phyloP scores from a whole-genome alignment of 2,329 filamentous ascomycete genomes.

The Curvularia sp. region DNA sequence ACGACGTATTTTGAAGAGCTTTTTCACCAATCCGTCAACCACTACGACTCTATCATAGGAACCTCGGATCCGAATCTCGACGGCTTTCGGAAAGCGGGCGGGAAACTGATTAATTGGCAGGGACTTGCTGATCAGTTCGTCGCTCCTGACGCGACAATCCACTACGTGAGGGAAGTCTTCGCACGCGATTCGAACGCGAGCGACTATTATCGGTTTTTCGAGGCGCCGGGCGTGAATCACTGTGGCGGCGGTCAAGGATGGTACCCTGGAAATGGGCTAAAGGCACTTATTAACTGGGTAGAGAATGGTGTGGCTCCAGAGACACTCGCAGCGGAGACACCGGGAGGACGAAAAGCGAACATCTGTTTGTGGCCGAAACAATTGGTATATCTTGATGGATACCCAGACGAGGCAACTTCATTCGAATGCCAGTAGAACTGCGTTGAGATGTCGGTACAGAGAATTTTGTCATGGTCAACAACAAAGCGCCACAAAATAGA shows the following conservation, averaged over 20 bases:
- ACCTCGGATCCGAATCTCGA: conserved; percentile 20
- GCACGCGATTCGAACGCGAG: conserved; percentile 20
- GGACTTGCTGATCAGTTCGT: conserved; percentile 28
- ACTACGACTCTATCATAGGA: conserved; percentile 23
- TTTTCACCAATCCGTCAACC: conserved; percentile 16
- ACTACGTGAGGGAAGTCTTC: conserved; percentile 23
- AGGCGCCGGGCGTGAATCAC: conserved; percentile 43
- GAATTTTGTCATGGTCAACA: too few relatives aligned
- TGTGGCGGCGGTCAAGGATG: conserved; percentile 33
- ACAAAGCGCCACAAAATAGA: background rate
- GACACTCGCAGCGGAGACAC: conserved; percentile 22
- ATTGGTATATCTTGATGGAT: conserved; percentile 19
- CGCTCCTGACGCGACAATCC: conserved; percentile 18
- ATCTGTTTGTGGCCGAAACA: conserved; percentile 28
- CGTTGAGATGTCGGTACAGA: background rate
- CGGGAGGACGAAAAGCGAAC: conserved; percentile 8
- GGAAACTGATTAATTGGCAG: conserved; percentile 36
- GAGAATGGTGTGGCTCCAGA: conserved; percentile 37
- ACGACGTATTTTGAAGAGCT: conserved; percentile 15
- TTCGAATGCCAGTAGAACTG: conserved; percentile 13
- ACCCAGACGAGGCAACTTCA: conserved; percentile 6
- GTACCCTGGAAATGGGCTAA: conserved; percentile 31
- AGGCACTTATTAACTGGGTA: conserved; percentile 39
- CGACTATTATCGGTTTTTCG: conserved; percentile 42
- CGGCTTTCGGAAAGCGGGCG: conserved; percentile 25